Conservation (phyloP, 805 yeast genomes). For the Cyberlindnera subsufficiens region DNA sequence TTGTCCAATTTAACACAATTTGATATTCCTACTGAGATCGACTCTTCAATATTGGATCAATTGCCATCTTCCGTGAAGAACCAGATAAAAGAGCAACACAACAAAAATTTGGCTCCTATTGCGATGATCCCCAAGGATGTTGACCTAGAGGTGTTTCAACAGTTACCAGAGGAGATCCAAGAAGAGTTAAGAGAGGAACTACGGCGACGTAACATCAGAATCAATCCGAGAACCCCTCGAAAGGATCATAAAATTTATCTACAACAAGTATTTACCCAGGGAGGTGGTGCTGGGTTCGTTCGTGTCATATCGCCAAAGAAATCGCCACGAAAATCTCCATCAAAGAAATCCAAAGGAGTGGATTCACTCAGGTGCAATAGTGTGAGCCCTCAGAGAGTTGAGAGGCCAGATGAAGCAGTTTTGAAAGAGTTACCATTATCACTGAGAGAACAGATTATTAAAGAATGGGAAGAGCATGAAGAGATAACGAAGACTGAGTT, state of each 20-base stretch:
- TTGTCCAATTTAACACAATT: slow-evolving; percentile 11
- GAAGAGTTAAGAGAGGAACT: slow-evolving; percentile 54
- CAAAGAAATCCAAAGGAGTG: slow-evolving; percentile 9
- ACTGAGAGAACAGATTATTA: slow-evolving; percentile 12
- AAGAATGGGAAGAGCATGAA: slow-evolving; percentile 17
- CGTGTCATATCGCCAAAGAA: slow-evolving; percentile 10
- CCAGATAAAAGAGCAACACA: slow-evolving; percentile 11
- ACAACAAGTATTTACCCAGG: slow-evolving; percentile 18
- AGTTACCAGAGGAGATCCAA: slow-evolving; percentile 61
- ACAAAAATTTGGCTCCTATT: slow-evolving; percentile 15
- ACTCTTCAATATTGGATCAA: slow-evolving; percentile 21
- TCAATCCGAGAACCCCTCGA: slow-evolving; percentile 18
- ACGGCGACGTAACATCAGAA: slow-evolving; percentile 30
- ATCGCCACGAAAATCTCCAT: slow-evolving; percentile 11
- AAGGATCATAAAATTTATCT: slow-evolving; percentile 15
- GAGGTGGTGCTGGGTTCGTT: slow-evolving; percentile 11
- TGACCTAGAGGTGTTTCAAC: slow-evolving; percentile 60
- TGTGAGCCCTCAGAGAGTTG: slow-evolving; percentile 1
- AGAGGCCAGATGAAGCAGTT: slow-evolving; percentile 16
- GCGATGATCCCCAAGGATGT: slow-evolving; percentile 30
- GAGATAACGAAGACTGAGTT: slow-evolving; percentile 8
- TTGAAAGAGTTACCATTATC: slow-evolving; percentile 21
- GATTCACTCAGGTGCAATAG: not conserved
- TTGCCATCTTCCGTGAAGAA: slow-evolving; percentile 18
- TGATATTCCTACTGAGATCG: slow-evolving; percentile 25